phyloP scores from a whole-genome alignment of 2,329 filamentous ascomycete species.

The Verticillium nubilum region DNA sequence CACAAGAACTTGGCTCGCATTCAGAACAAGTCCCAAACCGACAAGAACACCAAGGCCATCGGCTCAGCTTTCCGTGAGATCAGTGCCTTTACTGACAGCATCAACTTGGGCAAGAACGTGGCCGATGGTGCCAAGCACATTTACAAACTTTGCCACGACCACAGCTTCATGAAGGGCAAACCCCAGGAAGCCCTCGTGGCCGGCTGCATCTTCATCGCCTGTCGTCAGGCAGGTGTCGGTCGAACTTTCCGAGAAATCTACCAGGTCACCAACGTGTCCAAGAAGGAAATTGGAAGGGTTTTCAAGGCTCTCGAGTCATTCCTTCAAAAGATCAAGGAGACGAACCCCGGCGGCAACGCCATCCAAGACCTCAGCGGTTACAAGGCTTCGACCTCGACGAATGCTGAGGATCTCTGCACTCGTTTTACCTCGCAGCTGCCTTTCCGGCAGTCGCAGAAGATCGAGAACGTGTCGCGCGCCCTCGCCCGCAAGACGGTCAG shows the following conservation, averaged over 20 bases:
- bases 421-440: conserved; percentile 85
- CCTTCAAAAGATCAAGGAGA: conserved; percentile 67
- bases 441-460: conserved; percentile 63
- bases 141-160: conserved; percentile 91
- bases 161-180: conserved; percentile 92
- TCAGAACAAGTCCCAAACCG: conserved; percentile 73
- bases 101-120: conserved; percentile 73
- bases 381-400: conserved; percentile 69
- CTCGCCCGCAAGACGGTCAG: conserved; percentile 73
- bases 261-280: conserved; percentile 85
- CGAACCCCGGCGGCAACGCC: conserved; percentile 46
- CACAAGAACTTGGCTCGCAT: conserved; percentile 74
- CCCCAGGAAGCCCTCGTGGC: conserved; percentile 90
- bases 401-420: conserved; percentile 76
- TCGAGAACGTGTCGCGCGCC: conserved; percentile 74
- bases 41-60: conserved; percentile 78
- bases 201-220: conserved; percentile 95
- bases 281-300: conserved; percentile 94
- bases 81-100: conserved; percentile 77
- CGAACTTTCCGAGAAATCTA: conserved; percentile 94
- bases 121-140: conserved; percentile 90
- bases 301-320: conserved; percentile 93
- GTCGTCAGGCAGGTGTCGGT: conserved; percentile 79
- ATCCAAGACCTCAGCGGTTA: conserved; percentile 62
- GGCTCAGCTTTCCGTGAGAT: conserved; percentile 88